Evolutionary conservation across 306 rosid species (phyloP).

Genomic region (Glycine latifolia): DNA sequence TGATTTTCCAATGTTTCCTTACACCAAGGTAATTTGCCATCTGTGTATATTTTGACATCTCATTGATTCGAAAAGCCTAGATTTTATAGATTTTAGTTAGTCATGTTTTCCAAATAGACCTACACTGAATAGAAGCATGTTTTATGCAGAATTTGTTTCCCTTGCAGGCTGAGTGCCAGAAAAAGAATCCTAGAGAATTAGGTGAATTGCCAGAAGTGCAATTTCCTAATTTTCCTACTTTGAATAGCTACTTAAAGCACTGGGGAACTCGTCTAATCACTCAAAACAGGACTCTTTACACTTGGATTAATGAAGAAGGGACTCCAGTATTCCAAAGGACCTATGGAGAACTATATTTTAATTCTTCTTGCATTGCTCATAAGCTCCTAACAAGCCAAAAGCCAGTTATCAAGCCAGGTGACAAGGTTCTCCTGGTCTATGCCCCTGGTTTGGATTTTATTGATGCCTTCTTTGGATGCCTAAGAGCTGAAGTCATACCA

Average conservation of each 20-base stretch:
- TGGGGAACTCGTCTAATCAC: constrained; percentile 80
- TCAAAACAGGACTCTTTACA: constrained; percentile 65
- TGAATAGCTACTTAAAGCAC: constrained; percentile 74
- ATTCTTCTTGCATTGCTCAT: constrained; percentile 81
- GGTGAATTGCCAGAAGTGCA: constrained; percentile 68
- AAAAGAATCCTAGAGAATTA: constrained; percentile 53
- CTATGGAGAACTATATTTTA: constrained; percentile 66
- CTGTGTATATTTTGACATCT: constrained; percentile 21
- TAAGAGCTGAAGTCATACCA: constrained; percentile 77
- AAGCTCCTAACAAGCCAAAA: constrained; percentile 76
- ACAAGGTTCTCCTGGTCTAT: constrained; percentile 77
- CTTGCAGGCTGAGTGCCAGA: constrained; percentile 53
- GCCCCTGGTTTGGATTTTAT: constrained; percentile 86
- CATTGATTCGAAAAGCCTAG: background rate
- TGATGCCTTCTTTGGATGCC: constrained; percentile 94
- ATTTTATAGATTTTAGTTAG: background rate
- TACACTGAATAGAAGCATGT: constrained; percentile 32
- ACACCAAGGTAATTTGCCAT: constrained; percentile 67
- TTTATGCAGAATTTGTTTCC: constrained; percentile 71
- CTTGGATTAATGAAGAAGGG: constrained; percentile 92
- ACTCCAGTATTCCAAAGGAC: constrained; percentile 61
- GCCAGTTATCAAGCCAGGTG: constrained; percentile 81
- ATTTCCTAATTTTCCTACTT: constrained; percentile 73
- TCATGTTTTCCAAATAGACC: constrained; percentile 20
- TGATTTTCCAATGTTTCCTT: constrained; percentile 68